Evolutionary conservation across 768 basidiomycete species (phyloP).

Genomic region (Tulasnella sp.): DNA sequence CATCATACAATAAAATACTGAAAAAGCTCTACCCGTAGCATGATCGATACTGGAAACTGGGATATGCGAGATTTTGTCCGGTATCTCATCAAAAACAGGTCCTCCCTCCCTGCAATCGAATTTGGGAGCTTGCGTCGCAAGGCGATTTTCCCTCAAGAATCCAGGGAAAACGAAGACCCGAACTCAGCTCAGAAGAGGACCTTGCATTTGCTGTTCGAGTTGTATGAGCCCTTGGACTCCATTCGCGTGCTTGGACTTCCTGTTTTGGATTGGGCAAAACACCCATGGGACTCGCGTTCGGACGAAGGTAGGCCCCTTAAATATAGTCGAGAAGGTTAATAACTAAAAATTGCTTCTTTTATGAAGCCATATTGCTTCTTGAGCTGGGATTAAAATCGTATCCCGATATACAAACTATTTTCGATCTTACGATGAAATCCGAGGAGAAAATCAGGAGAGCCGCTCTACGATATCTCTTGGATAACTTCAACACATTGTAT

Average conservation of each 20-base stretch:
- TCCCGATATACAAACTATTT: constrained; percentile 52
- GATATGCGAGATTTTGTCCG: constrained; percentile 70
- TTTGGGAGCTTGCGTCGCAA: constrained; percentile 45
- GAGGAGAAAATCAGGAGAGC: constrained; percentile 38
- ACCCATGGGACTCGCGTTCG: constrained; percentile 69
- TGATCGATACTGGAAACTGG: constrained; percentile 87
- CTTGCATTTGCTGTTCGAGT: constrained; percentile 33
- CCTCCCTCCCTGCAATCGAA: constrained; percentile 45
- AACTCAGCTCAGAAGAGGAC: constrained; percentile 12
- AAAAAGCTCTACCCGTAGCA: constrained; percentile 32
- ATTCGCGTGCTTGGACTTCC: constrained; percentile 66
- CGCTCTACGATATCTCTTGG: constrained; percentile 73
- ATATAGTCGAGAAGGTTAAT: not conserved
- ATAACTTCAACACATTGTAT: constrained; percentile 54
- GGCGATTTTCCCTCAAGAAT: constrained; percentile 62
- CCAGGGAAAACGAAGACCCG: constrained; percentile 18
- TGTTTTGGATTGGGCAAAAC: constrained; percentile 73
- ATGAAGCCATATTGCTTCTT: constrained; percentile 12
- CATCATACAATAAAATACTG: not conserved
- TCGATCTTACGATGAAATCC: constrained; percentile 52
- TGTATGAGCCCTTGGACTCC: constrained; percentile 73
- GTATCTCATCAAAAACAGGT: constrained; percentile 74
- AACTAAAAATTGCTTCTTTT: not conserved
- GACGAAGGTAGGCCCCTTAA: constrained; percentile 61
- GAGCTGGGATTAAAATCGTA: constrained; percentile 27